Base-by-base conservation (phyloP, 768 basidiomycete genomes). In the Suillus alpinus region DNA sequence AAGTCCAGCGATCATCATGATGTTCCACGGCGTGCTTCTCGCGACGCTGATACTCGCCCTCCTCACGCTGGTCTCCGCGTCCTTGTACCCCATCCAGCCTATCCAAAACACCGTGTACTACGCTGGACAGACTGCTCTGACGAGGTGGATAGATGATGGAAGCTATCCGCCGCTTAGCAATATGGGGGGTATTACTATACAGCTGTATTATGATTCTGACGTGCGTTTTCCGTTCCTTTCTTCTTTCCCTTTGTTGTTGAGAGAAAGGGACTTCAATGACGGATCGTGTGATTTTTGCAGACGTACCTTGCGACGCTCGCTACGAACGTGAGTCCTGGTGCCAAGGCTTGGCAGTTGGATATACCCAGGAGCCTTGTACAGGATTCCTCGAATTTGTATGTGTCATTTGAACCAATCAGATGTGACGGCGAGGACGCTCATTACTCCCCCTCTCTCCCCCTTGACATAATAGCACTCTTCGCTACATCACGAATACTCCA, bases 141-240 rank as follows among this genome's bases (percentile, higher is more conserved):
- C 86, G 4, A 77, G 68, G 4, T 89, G 87, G 87, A 70, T 68
- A 40, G 85, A 88, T 43, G 80, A 84, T 47, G 68, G 71, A 6
- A 67, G 49, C 0, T 62, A 63, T 8, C 86, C 87, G 0, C 65
- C 66, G 23, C 61, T 87, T 6, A 57, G 59, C 36, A 68, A 78
- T 13, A 78, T 84, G 71, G 79, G 81, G 0, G 61, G 63, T 1
- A 57, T 86, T 29, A 70, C 70, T 7, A 79, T 88, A 8, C 76
- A 82, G 43, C 73, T 88, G 5, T 83, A 78, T 66, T 66, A 70
- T 10, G 72, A 76, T 29, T 72, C 77, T 47, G 76, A 77, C 59
- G 84, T 86, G 52, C 69, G 74, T 73, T 4, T 36, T 31, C 32
- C 10, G 14, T 57, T 63, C 43, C 1, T 39, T 26, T 34, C 5